Percentiles rank a stretch among this genome's conserved stretches.
Evolutionary conservation across 306 rosid genomes (phyloP).

Genomic region (Corylus americana): DNA sequence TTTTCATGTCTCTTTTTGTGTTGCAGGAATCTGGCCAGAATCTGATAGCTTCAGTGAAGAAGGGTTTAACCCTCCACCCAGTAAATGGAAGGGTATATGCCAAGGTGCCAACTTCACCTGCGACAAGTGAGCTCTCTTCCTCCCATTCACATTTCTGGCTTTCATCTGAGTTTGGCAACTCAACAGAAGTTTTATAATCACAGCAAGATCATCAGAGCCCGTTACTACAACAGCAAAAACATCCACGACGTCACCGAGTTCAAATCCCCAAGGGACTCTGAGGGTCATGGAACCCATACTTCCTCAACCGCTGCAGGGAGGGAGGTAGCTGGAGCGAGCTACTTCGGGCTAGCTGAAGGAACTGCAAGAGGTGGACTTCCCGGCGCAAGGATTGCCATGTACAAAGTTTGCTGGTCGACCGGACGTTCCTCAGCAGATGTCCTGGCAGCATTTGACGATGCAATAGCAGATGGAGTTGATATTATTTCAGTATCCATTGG

Average conservation of each 20-base stretch:
- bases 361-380: constrained; percentile 38
- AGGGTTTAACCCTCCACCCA: constrained; percentile 30
- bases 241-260: constrained; percentile 13
- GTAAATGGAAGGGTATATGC: constrained; percentile 45
- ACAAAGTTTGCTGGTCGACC: constrained; percentile 33
- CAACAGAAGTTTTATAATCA: not conserved
- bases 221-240: constrained; percentile 17
- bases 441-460: constrained; percentile 38
- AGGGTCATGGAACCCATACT: constrained; percentile 38
- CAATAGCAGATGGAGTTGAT: constrained; percentile 40
- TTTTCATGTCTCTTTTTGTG: not conserved
- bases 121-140: constrained; percentile 36
- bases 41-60: constrained; percentile 35
- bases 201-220: constrained; percentile 42
- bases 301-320: constrained; percentile 41
- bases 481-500: constrained; percentile 35
- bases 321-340: constrained; percentile 27
- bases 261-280: constrained; percentile 36
- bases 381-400: constrained; percentile 32
- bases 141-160: not conserved
- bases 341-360: constrained; percentile 34
- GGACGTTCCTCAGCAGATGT: constrained; percentile 24
- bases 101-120: constrained; percentile 34
- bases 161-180: not conserved
- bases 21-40: constrained; percentile 47